Base-by-base conservation (phyloP, 768 basidiomycete species). In the Mycena floridula region DNA sequence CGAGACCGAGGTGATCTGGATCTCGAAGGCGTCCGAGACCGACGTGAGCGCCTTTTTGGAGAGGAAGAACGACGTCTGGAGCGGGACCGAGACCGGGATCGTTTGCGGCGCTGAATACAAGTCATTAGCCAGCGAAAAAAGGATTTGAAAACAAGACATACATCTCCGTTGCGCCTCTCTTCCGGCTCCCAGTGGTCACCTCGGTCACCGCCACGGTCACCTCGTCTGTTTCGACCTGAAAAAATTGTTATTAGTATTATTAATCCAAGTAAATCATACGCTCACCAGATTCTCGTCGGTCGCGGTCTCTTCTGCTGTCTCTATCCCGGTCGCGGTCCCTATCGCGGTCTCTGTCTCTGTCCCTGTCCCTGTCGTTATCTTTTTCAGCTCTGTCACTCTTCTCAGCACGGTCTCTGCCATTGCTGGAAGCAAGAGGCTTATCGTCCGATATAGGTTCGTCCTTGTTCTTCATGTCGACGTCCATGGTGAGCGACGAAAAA, bases 181-280 rank as follows among this genome's bases (percentile, higher is more conserved):
- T 79, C 86, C 0, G 88, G 87, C 54, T 90, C 89, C 87, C 87
- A 90, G 53, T 90, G 87, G 63, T 91, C 88, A 28, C 76, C 73
- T 41, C 65, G 64, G n/a, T 55, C 56, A 27, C 58, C 61, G 26
- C 69, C 65, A 37, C 70, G 59, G 28, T 69, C 69, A 43, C 72
- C 62, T 59, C 75, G 67, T 54, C 76, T 74, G 30, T 63, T 42
- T 45, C 59, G 63, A 47, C 62, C 62, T 69, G 50, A 21, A 37
- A 43, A 46, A 27, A 47, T 50, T 45, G 37, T 13, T 21, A 37
- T 28, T 20, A 49, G 25, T 7, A 24, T 38, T 18, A 23, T 40
- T 23, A 43, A 43, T 24, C 18, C 13, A 28, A 35, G 7, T 27
- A 32, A 25, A 59, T 23, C 21, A 20, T 13, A 12, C 7, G 42